These are phyloP conservation scores for Fraxinus cuspidata DNA, from an alignment of 257 asterid species.

Conservation along the genomic window DNA sequence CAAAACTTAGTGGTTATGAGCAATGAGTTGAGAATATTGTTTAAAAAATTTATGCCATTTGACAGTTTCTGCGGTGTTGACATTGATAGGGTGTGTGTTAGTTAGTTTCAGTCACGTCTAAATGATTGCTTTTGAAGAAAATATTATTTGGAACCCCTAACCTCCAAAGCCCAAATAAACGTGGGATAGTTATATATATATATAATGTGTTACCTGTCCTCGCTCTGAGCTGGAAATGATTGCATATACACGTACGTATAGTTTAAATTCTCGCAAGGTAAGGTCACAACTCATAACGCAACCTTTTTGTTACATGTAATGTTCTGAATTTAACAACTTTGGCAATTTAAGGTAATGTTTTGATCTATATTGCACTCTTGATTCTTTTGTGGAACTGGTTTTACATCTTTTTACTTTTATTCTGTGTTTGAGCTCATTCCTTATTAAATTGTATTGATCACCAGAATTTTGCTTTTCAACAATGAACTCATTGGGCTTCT, in stretches of 20 bases:
- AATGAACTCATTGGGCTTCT: neutral
- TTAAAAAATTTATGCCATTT: neutral
- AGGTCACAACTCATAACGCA: too few species aligned
- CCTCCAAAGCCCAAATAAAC: neutral
- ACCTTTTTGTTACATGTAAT: too few species aligned
- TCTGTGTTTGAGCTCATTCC: too few species aligned
- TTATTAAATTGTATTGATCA: too few species aligned
- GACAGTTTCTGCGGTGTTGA: neutral
- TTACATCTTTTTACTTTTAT: too few species aligned
- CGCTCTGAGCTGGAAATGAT: neutral
- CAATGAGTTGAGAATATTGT: neutral
- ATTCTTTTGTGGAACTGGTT: too few species aligned
- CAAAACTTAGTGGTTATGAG: neutral
- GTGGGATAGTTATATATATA: neutral
- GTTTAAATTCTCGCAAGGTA: too few species aligned
- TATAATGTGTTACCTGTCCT: neutral
- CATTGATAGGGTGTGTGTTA: neutral
- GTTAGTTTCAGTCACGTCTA: neutral
- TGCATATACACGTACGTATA: neutral
- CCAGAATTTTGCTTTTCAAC: too few species aligned
- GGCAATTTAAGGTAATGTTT: too few species aligned
- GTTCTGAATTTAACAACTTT: too few species aligned
- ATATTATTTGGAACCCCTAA: neutral
- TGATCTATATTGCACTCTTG: too few species aligned
- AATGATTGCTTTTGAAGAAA: neutral